Percentiles rank a stretch among this genome's conserved stretches.
Conservation (phyloP, 1,284 basidiomycete genomes). For the Trametes pubescens region DNA sequence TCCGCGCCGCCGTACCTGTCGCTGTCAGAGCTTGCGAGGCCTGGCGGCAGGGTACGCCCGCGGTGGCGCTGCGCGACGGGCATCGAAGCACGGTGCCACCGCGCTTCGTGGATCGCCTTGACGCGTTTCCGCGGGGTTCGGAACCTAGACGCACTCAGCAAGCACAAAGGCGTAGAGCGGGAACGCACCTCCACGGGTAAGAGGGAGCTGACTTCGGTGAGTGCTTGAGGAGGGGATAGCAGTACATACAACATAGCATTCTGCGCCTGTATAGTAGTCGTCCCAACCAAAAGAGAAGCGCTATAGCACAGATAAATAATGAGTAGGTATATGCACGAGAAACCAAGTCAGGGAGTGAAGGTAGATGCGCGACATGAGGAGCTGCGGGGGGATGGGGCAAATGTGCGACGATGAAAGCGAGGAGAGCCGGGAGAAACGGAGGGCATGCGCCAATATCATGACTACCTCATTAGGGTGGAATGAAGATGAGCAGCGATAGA, state of each 20-base stretch:
- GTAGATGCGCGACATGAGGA: background rate
- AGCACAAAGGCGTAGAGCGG: background rate
- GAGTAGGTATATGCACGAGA: constrained; percentile 2
- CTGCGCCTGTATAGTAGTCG: constrained; percentile 11
- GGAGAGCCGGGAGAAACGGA: too few species aligned
- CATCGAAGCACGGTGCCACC: constrained; percentile 1
- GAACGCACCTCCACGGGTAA: background rate
- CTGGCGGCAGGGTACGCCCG: background rate
- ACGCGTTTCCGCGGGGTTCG: background rate
- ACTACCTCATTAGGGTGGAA: background rate
- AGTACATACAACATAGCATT: constrained; percentile 22
- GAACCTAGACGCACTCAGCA: background rate
- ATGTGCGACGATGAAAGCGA: background rate
- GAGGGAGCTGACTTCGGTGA: background rate
- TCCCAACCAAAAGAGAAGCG: background rate
- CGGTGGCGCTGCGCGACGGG: constrained; percentile 9
- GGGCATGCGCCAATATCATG: background rate
- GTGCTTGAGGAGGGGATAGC: constrained; percentile 10
- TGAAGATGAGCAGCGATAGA: background rate
- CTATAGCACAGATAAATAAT: constrained; percentile 12
- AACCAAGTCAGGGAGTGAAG: background rate
- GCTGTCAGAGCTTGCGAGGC: background rate
- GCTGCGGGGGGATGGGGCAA: background rate
- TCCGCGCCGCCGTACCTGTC: background rate
- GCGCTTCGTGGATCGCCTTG: background rate